Percentiles rank a stretch among this genome's conserved stretches.
These are phyloP conservation scores for Amphibolis antarctica DNA, from an alignment of 106 monocot species.

Conservation along the genomic window DNA sequence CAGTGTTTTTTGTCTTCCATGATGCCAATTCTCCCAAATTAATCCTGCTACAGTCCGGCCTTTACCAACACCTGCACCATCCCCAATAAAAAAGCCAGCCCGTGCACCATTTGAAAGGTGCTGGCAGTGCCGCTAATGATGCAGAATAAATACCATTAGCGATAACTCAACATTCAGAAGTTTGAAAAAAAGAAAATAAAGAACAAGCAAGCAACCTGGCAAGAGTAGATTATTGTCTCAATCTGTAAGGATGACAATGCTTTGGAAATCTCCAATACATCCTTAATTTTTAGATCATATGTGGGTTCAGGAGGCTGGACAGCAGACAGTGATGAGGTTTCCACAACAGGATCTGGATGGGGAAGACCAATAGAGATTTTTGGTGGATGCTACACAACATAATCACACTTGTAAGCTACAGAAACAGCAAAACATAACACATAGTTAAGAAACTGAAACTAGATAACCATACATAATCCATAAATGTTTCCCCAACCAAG, in stretches of 20 bases:
- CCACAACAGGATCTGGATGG: constrained; percentile 97
- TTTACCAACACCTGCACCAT: constrained; percentile 99
- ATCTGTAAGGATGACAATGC: constrained; percentile 90
- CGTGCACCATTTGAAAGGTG: constrained; percentile 77
- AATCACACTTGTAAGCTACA: constrained; percentile 1
- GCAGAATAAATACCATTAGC: not conserved
- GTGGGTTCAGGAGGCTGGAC: constrained; percentile 96
- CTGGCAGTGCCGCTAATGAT: constrained; percentile 72
- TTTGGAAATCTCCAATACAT: constrained; percentile 58
- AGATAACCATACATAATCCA: constrained; percentile 69
- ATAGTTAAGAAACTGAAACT: not conserved
- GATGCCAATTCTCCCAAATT: constrained; percentile 98
- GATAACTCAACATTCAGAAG: not conserved
- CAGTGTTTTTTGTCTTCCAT: constrained; percentile 69
- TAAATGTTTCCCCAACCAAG: constrained; percentile 85
- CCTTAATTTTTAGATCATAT: constrained; percentile 67
- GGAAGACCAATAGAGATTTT: constrained; percentile 73
- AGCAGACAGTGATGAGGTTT: constrained; percentile 96
- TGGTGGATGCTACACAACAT: constrained; percentile 56
- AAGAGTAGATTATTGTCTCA: constrained; percentile 91
- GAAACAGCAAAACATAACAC: not conserved
- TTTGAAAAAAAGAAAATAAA: not conserved
- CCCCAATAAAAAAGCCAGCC: constrained; percentile 97
- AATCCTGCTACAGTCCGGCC: constrained; percentile 96
- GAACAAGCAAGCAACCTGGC: constrained; percentile 43